Conservation (phyloP, 169 alveolate species). For the Hammondia hammondi region DNA sequence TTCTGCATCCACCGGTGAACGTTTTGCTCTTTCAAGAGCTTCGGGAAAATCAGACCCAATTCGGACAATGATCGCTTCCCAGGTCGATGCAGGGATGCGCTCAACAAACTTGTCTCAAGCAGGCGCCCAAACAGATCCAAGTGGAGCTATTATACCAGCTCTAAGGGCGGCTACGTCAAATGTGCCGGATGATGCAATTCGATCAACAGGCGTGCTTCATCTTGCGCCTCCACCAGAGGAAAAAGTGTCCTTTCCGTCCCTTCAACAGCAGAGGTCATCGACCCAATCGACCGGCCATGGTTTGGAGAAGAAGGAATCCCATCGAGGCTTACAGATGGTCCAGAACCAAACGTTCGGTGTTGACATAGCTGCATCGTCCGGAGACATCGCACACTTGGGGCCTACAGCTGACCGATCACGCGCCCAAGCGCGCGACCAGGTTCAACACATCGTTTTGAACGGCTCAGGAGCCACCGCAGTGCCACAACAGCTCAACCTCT, state of each 20-base stretch:
- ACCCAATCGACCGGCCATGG: background rate
- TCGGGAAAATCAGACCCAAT: background rate
- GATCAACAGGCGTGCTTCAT: background rate
- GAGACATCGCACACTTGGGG: background rate
- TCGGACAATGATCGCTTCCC: background rate
- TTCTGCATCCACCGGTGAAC: too few relatives aligned
- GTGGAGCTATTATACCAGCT: too few relatives aligned
- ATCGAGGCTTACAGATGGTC: background rate
- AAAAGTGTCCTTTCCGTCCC: background rate
- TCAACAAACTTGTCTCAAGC: background rate
- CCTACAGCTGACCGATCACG: background rate
- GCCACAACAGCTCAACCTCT: conserved; percentile 31
- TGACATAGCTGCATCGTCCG: background rate
- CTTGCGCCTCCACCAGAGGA: background rate
- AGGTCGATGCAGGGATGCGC: too few relatives aligned
- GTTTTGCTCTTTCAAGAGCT: too few relatives aligned
- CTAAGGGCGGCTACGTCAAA: too few relatives aligned
- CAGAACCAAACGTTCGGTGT: background rate
- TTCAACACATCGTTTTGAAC: background rate
- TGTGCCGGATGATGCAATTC: too few relatives aligned
- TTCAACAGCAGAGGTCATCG: background rate
- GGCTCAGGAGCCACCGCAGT: background rate
- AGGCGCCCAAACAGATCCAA: background rate
- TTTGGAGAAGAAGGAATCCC: background rate
- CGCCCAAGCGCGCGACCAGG: background rate